These are phyloP conservation scores for Pythium dissotocum DNA, from an alignment of 352 stramenopile species.

Conservation along the genomic window DNA sequence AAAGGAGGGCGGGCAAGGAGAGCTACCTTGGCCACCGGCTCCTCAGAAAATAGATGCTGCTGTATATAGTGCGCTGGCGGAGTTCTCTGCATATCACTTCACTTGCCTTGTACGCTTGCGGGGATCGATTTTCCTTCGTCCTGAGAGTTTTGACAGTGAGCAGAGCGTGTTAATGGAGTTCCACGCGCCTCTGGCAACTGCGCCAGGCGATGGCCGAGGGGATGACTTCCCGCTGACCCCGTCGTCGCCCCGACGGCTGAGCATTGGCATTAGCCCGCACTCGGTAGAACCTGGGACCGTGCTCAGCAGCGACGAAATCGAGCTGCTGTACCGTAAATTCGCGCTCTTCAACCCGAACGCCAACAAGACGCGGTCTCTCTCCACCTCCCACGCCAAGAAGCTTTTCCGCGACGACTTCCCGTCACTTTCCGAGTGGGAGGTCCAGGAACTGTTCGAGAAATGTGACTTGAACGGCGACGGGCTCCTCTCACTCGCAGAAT, in stretches of 20 bases:
- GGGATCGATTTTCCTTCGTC: background rate
- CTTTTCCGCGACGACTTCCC: constrained; percentile 69
- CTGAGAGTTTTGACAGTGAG: background rate
- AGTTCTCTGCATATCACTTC: background rate
- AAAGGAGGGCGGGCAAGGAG: background rate
- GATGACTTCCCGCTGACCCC: background rate
- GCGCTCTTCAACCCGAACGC: constrained; percentile 40
- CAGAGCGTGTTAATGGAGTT: constrained; percentile 5
- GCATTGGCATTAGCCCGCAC: constrained; percentile 23
- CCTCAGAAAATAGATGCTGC: constrained; percentile 5
- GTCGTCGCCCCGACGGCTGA: constrained; percentile 1
- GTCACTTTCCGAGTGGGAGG: constrained; percentile 59
- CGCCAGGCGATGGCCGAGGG: background rate
- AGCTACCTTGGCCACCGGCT: background rate
- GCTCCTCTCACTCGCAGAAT: constrained; percentile 55
- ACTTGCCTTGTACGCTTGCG: background rate
- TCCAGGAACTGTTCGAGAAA: constrained; percentile 55
- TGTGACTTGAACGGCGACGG: constrained; percentile 65
- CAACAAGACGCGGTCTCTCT: constrained; percentile 39
- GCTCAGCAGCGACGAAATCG: constrained; percentile 53
- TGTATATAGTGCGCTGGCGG: background rate
- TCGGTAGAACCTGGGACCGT: constrained; percentile 37
- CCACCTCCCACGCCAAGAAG: constrained; percentile 45
- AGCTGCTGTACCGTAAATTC: constrained; percentile 54
- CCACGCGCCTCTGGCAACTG: background rate